Evolutionary conservation across 345 rosid genomes (phyloP), one percentile per base, ranked within the genome.

Genomic region (Brassica carinata): DNA sequence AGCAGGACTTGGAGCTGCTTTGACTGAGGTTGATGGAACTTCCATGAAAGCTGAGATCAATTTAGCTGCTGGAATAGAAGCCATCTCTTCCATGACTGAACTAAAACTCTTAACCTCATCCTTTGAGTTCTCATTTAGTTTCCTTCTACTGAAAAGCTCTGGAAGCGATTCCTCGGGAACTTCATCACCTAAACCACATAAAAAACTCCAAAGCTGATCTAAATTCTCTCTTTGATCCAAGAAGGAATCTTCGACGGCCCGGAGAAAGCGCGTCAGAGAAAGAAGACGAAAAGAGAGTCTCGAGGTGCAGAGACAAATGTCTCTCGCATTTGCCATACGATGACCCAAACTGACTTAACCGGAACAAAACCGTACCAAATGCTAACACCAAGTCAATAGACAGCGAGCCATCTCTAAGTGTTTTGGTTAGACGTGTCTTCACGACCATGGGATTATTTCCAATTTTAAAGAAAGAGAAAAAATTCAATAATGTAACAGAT

Each of bases 121-220:
- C 1, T 66, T 71, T 18, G 67, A 64, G 3, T 57, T 36, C 34
- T 55, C 69, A 62, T 64, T 55, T 43, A 65, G 66, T 80, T 85
- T 83, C 19, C 69, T 65, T 48, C 48, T 74, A 77, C 84, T 87
- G 83, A 86, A 96, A 1, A 93, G 89, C 79, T 89, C 95, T 1
- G 98, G 98, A 61, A 96, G 88, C 7, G 79, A 73, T 38, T 84
- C 96, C 74, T 87, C 90, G 1, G 97, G 99, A 84, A 96, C 80
- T 61, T 90, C 94, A 75, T 85, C 97, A 69, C 85, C 91, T 94
- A 85, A 66, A 33, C 40, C 66, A 73, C 6, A 27, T 33, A 3
- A 15, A 73, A 53, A 57, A 75, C 74, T 14, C 67, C 13, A 43
- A n/a, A n/a, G n/a, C n/a, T n/a, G n/a, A n/a, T n/a, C n/a, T n/a